Evolutionary conservation across 768 basidiomycete species (phyloP), one percentile per base, ranked within the genome.

Genomic region (Pulveroboletus sp.): DNA sequence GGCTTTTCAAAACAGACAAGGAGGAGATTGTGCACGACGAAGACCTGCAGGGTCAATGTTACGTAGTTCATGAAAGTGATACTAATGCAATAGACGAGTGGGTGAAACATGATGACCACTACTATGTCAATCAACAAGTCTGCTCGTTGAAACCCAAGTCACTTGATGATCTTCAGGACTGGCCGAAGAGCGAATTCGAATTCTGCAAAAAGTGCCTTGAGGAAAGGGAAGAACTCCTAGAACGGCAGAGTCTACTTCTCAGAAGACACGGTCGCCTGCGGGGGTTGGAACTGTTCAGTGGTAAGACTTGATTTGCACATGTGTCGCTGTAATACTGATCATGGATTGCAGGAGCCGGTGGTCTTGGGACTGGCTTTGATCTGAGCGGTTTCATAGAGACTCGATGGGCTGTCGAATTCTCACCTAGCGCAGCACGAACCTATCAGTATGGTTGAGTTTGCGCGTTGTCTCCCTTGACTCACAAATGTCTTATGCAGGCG

Each of bases 261-360:
- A 48, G 61, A 17, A 63, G 65, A 10, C 69, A 78, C 37, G 72
- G 70, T 8, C 76, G 76, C 18, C 65, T 89, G 18, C 69, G 74
- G 46, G 81, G 80, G 2, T 53, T 89, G 49, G 87, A 89, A 59
- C 68, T 89, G 6, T 89, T 88, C 57, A 75, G 78, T 62, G 87
- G 85, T 85, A 59, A 46, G 69, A 55, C 28, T 46, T 53, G 24
- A 21, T 15, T 39, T 35, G 27, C 13, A 32, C 48, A 18, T 13
- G 17, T 30, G 32, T 21, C 40, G 17, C 17, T 24, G 30, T 40
- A 14, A 24, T 38, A 37, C 24, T 42, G 8, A 59, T 38, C 2
- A 30, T 28, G 28, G 8, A 43, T 47, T 39, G 14, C 50, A 88
- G 86, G 86, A 63, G 87, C 85, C 33, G 87, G 87, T 44, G 87